Base-by-base conservation (phyloP, 805 yeast species). In the Metschnikowia matae region DNA sequence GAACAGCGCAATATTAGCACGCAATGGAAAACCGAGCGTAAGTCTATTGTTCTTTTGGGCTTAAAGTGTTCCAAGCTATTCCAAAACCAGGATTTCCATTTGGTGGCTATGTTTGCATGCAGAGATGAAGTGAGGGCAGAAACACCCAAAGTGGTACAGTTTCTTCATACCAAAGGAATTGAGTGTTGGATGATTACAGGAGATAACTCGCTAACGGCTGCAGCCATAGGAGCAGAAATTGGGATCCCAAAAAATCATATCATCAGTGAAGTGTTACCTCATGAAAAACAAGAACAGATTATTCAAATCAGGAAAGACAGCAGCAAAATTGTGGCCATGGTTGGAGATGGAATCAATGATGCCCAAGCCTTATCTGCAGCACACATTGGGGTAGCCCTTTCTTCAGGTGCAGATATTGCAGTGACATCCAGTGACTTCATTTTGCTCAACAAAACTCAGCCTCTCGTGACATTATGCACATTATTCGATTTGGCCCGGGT, bases 311-410 rank as follows among this genome's bases (percentile, higher is more conserved):
- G 83, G 59, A 62, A 67, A 38, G 40, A 53, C 8, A 54, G 61
- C 14, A 58, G 62, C 3, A 61, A 60, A 1, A 60, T 61, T 2
- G 66, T 69, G 20, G 90, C 89, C 0, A 85, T 87, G 91, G 84
- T 87, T 7, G 94, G 94, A 8, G 94, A 87, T 59, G 94, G 94
- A 18, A 82, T 87, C 33, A 87, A 87, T 62, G 94, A 87, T 65
- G 89, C 94, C 0, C 92, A 92, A 1, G 89, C 94, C 0, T 68
- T 87, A 46, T 79, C 89, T 3, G 70, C 79, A 1, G 89, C 94
- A 0, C 89, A 85, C 66, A 83, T 87, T 18, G 94, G 94, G 3
- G 75, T 87, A 42, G 90, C 94, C 0, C 71, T 87, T 53, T 86
- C 90, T 0, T 77, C 85, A 0, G 92, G 92, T 0, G 82, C 90